A percentile compares a stretch with the other conserved stretches of the same genome.
phyloP scores from a whole-genome alignment of 371 early-diverging fungal species.

The Lichtheimia ornata region DNA sequence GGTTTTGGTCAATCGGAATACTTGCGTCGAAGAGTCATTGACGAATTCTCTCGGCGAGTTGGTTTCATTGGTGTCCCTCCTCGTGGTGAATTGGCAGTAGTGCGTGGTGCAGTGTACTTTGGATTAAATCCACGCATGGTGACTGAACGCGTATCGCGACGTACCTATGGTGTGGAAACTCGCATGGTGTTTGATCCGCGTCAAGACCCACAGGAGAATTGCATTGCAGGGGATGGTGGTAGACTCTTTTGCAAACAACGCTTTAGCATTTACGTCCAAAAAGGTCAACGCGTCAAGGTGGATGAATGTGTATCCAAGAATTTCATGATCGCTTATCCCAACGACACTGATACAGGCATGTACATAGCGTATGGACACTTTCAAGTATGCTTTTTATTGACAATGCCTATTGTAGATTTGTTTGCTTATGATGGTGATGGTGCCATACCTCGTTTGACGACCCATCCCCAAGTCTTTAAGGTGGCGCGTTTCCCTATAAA shows the following conservation, averaged over 20 bases:
- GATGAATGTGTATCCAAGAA: constrained; percentile 66
- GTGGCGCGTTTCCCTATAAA: constrained; percentile 54
- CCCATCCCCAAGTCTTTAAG: constrained; percentile 47
- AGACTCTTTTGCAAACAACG: constrained; percentile 57
- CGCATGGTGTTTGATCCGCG: constrained; percentile 64
- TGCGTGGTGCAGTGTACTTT: constrained; percentile 57
- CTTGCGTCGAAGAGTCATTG: constrained; percentile 48
- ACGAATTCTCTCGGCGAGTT: constrained; percentile 46
- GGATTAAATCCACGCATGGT: constrained; percentile 59
- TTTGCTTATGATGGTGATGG: constrained; percentile 54
- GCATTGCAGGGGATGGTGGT: constrained; percentile 51
- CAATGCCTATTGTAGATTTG: constrained; percentile 25
- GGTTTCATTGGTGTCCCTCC: constrained; percentile 57
- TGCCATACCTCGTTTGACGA: constrained; percentile 43
- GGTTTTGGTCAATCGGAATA: constrained; percentile 66
- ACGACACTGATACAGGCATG: constrained; percentile 55
- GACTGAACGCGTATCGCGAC: constrained; percentile 61
- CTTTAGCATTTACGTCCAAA: constrained; percentile 62
- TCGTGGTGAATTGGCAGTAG: constrained; percentile 56
- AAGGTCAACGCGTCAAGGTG: constrained; percentile 58
- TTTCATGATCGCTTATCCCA: constrained; percentile 60
- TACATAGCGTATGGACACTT: neutral
- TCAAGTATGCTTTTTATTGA: neutral
- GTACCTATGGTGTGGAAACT: constrained; percentile 64
- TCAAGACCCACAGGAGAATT: constrained; percentile 59